These are phyloP conservation scores for Neurospora sp. DNA, from an alignment of 495 filamentous ascomycete genomes.

Conservation along the genomic window DNA sequence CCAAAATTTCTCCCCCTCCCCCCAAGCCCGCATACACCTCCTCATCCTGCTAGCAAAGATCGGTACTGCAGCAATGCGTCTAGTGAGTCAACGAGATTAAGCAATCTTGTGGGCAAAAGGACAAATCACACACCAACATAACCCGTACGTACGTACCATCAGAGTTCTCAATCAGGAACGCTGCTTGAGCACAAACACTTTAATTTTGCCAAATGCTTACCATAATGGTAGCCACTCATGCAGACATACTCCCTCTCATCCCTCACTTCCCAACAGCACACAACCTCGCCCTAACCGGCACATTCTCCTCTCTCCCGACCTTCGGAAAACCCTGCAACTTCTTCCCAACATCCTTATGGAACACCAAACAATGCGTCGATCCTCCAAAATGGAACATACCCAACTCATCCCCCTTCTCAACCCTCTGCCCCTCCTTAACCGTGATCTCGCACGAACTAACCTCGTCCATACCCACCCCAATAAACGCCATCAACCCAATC, in stretches of 20 bases:
- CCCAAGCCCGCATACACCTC: too few relatives aligned
- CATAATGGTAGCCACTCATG: not conserved
- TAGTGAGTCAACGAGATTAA: too few relatives aligned
- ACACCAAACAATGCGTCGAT: constrained; percentile 53
- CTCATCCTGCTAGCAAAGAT: too few relatives aligned
- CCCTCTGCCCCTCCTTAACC: constrained; percentile 47
- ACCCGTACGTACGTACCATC: too few relatives aligned
- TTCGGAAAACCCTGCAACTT: constrained; percentile 38
- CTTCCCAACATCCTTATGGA: constrained; percentile 29
- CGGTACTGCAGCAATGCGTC: too few relatives aligned
- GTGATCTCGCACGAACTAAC: constrained; percentile 59
- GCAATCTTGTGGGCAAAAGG: too few relatives aligned
- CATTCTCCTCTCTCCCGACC: constrained; percentile 38
- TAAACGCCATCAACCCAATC: constrained; percentile 56
- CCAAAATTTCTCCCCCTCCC: too few relatives aligned
- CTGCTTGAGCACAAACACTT: not conserved
- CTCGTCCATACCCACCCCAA: constrained; percentile 63
- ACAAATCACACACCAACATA: too few relatives aligned
- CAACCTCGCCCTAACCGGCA: constrained; percentile 43
- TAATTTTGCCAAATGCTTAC: not conserved
- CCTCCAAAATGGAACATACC: constrained; percentile 74
- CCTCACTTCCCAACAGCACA: constrained; percentile 2
- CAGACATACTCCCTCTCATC: not conserved
- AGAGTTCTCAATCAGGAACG: not conserved
- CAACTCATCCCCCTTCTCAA: constrained; percentile 55